Evolutionary conservation across 2,329 filamentous ascomycete species (phyloP), one percentile per base, ranked within the genome.

Genomic region (Calonectria pseudoreteaudii): DNA sequence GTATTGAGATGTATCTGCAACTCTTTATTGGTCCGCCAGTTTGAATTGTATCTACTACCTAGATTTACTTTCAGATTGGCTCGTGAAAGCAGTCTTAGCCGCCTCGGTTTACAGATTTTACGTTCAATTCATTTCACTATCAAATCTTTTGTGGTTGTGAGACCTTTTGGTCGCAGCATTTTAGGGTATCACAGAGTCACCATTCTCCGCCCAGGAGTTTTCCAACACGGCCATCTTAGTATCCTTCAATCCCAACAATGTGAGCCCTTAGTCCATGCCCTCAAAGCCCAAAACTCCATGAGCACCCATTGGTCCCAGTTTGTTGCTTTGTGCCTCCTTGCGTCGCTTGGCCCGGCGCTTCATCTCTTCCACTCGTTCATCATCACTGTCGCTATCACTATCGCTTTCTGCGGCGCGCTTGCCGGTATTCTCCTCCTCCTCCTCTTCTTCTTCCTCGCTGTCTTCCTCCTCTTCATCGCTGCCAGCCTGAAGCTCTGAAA

Each of bases 241-340:
- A 68, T 38, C 47, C 26, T 36, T 28, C 31, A 47, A 20, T 26
- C 38, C 10, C n/a, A 34, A 34, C 13, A 14, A 47, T 44, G 20
- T 49, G 47, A 53, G 34, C 5, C 7, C 49, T 76, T 74, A 89
- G 71, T 89, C 87, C 76, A 90, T 72, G 10, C 86, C 87, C 16
- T 87, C 86, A 73, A 90, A 89, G 7, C 86, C 86, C 75, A 89
- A 78, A n/a, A 90, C 84, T 64, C 88, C 88, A 56, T 90, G 88
- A 4, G 87, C 87, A 26, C 88, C 88, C 83, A 86, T 87, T 16
- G 87, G 86, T 4, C 88, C 88, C 8, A 90, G 82, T 66, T 87
- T 87, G 68, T 75, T 83, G 56, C 78, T 84, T 74, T 87, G 85
- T 5, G 82, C 81, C 79, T 85, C 84, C 79, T 87, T 88, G 76